Base-by-base conservation (phyloP, 2,329 filamentous ascomycete genomes). In the Parafenestella ontariensis region DNA sequence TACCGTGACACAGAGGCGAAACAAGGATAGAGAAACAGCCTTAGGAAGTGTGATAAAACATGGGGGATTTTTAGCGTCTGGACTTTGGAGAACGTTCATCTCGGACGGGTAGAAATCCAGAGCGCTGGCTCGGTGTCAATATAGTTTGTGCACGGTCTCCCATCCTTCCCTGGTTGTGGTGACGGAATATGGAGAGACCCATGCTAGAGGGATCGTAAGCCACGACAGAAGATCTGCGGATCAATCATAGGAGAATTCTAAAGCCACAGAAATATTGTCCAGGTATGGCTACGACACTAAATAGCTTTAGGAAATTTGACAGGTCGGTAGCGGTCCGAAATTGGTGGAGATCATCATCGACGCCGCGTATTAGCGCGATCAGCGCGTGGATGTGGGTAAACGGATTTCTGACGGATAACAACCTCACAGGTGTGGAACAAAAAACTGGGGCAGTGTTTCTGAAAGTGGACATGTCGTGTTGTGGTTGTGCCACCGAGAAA, bases 331-430 rank as follows among this genome's bases (percentile, higher is more conserved):
- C 24, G 45, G 31, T 49, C 37, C 46, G 51, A 49, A 42, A 28
- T 45, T 26, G 41, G 53, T 58, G 56, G 58, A 60, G 47, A 59
- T 62, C 58, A 40, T 39, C 45, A 46, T 49, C 24, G 47, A 49
- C 18, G 18, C 43, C 42, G 49, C 46, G 29, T 36, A 33, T 46
- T 47, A 48, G 47, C 49, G 46, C 49, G 37, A 52, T 48, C 37
- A 31, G 51, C 15, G 31, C 50, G 39, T 49, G 37, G 45, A 52
- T 36, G 45, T 50, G 28, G 36, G 33, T 34, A 20, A 40, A 29
- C 39, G 28, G 31, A 45, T 45, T 34, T 40, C 23, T 33, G 33
- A 46, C 48, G 28, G 46, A 33, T 54, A 42, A 37, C 40, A 37
- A 40, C n/a, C n/a, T n/a, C n/a, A n/a, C 46, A 55, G 44, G 31